Conservation (phyloP, 129 eudicot genomes). For the Saussurea involucrata region DNA sequence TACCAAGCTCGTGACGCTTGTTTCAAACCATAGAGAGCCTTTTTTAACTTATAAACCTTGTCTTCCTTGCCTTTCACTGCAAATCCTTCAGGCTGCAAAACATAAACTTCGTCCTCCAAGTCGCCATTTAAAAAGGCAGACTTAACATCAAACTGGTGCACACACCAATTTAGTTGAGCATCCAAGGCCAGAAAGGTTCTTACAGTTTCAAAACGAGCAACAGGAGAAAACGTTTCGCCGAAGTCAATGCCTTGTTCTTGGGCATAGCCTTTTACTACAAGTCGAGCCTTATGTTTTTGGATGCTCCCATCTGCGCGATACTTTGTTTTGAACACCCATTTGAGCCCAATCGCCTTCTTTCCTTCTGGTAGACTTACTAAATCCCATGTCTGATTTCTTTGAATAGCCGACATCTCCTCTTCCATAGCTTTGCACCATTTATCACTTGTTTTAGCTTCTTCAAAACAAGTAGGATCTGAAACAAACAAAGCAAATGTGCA, state of each 20-base stretch:
- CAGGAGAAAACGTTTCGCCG: conserved; percentile 3
- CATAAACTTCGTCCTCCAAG: neutral
- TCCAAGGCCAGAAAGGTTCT: neutral
- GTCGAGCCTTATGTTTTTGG: neutral
- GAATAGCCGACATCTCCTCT: neutral
- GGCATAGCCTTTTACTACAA: neutral
- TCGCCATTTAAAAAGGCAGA: conserved; percentile 15
- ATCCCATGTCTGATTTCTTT: neutral
- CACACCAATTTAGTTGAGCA: neutral
- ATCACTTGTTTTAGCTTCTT: neutral
- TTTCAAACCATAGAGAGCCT: neutral
- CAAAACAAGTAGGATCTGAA: neutral
- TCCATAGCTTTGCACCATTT: neutral
- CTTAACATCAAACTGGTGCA: conserved; percentile 10
- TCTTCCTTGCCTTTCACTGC: neutral
- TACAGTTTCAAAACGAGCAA: conserved; percentile 13
- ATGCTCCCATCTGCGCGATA: neutral
- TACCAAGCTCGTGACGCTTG: conserved; percentile 4
- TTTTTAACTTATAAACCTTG: conserved; percentile 3
- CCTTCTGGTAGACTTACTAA: neutral
- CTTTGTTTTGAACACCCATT: neutral
- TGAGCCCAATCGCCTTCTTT: neutral
- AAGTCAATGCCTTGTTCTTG: conserved; percentile 1
- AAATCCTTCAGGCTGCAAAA: neutral
- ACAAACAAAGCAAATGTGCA: neutral